Conservation (phyloP, 2,329 filamentous ascomycete species). For the Coniochaeta prunicola region DNA sequence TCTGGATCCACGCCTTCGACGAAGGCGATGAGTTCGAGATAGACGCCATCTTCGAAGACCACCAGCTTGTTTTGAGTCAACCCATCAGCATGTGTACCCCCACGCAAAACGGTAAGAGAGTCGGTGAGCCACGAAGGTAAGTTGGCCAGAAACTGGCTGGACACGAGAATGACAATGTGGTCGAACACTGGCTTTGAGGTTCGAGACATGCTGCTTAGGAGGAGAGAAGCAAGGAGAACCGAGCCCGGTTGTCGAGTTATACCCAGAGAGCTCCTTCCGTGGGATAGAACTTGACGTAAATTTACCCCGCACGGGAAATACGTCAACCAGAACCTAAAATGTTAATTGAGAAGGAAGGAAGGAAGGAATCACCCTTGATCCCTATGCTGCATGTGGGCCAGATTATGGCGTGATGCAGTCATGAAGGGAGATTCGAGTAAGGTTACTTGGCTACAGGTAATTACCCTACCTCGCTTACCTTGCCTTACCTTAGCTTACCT, state of each 20-base stretch:
- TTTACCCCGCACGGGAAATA: neutral
- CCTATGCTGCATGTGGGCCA: neutral
- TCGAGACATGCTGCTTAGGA: neutral
- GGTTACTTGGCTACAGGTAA: too few relatives aligned
- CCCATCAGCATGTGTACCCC: conserved; percentile 54
- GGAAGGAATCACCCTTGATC: neutral
- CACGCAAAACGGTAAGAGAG: conserved; percentile 50
- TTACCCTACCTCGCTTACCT: too few relatives aligned
- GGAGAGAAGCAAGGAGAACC: neutral
- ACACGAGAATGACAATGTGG: conserved; percentile 58
- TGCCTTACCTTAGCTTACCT: too few relatives aligned
- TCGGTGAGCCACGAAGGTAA: conserved; percentile 43
- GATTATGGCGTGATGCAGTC: neutral
- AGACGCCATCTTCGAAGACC: conserved; percentile 55
- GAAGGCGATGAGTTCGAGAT: conserved; percentile 62
- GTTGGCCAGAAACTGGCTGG: conserved; percentile 35
- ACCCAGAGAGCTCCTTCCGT: neutral
- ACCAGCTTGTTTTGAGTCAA: conserved; percentile 56
- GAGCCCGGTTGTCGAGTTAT: neutral
- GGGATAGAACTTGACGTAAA: neutral
- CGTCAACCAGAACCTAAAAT: too few relatives aligned
- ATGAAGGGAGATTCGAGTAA: neutral
- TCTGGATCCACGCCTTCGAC: conserved; percentile 33
- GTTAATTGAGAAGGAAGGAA: neutral
- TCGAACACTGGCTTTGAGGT: conserved; percentile 32